Evolutionary conservation across 192 early-diverging fungal species (phyloP), one percentile per base, ranked within the genome.

Genomic region (Pilobolus umbonatus): DNA sequence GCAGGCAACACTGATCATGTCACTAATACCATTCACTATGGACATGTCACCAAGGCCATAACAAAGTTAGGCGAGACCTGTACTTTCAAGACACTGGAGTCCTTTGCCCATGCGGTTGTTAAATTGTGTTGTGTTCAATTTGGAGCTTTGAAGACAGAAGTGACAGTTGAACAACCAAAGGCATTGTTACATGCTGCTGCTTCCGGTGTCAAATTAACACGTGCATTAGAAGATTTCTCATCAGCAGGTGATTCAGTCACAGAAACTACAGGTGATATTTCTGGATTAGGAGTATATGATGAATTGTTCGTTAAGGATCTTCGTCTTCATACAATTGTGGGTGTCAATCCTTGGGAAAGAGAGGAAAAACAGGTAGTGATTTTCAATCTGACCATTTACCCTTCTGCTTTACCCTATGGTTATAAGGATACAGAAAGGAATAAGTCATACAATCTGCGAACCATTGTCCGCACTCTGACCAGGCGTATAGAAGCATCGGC

Each of bases 261-360:
- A 1, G 75, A 78, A 60, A 70, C 75, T 1, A 44, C 62, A 29
- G 67, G 63, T 8, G 51, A 68, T 30, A 73, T 67, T 8, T 76
- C 65, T 28, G 50, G 28, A 11, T 67, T 82, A 17, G 79, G 73
- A 9, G 38, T 67, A 11, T 67, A 91, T 19, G 96, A 98, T 67
- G 69, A 75, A 36, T 88, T 96, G 32, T 86, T 94, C 67, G 91
- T 98, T 57, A 85, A 88, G 62, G 80, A 85, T 58, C 74, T 98
- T 45, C 73, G 71, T 12, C 72, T 94, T 15, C 86, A 78, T 66
- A 85, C 91, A 19, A 93, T 99, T 32, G 88, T 99, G 43, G 97
- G 97, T 22, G 87, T 99, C 10, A 93, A 96, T 66, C 86, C 91
- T 12, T 95, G 93, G 90, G 97, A 99, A 70, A 78, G 95, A 21